Evolutionary conservation across 2,329 filamentous ascomycete genomes (phyloP).

Genomic region (Hymenoscyphus salicellus): DNA sequence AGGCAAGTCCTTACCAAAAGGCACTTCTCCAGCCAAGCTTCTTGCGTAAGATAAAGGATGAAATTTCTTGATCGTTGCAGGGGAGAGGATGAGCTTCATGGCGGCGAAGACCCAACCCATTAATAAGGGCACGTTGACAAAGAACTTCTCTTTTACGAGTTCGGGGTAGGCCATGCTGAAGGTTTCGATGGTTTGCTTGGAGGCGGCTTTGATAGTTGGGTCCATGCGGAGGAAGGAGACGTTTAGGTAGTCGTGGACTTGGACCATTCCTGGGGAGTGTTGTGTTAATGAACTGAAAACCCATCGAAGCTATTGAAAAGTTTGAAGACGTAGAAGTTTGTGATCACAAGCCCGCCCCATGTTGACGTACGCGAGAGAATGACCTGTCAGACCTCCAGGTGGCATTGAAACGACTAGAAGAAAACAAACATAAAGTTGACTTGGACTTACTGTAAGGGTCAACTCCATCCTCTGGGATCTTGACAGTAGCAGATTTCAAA

Average conservation of each 20-base stretch:
- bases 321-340: too few relatives aligned
- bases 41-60: conserved; percentile 73
- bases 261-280: conserved; percentile 56
- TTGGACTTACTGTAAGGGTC: conserved; percentile 69
- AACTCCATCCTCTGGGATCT: conserved; percentile 58
- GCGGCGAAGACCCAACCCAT: conserved; percentile 84
- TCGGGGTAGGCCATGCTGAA: conserved; percentile 86
- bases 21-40: conserved; percentile 61
- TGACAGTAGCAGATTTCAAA: conserved; percentile 63
- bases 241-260: conserved; percentile 89
- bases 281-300: background rate
- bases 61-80: conserved; percentile 75
- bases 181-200: conserved; percentile 75
- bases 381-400: background rate
- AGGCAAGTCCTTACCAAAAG: conserved; percentile 65
- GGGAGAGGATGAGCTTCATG: conserved; percentile 72
- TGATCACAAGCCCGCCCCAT: too few relatives aligned
- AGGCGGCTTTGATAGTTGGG: conserved; percentile 70
- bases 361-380: background rate
- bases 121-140: conserved; percentile 82
- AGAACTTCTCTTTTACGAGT: conserved; percentile 86
- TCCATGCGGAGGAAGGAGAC: conserved; percentile 85
- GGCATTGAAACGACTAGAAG: background rate
- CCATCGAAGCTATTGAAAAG: too few relatives aligned
- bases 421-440: background rate